phyloP scores from a whole-genome alignment of 164 flowering plant species.

The Umbellularia californica region DNA sequence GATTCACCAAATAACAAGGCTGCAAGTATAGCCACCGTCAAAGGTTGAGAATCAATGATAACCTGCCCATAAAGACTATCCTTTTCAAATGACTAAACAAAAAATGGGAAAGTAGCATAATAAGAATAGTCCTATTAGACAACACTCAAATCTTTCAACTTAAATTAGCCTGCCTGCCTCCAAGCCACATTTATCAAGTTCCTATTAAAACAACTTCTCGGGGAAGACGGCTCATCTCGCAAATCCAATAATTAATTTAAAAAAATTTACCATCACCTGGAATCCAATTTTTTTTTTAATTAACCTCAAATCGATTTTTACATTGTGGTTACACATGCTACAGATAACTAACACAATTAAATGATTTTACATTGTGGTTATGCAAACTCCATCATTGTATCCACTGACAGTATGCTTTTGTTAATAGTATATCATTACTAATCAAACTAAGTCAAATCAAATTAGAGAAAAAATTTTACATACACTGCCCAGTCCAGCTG shows the following conservation, averaged over 20 bases:
- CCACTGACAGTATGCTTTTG: no score
- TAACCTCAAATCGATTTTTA: no score
- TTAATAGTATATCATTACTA: background rate
- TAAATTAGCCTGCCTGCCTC: background rate
- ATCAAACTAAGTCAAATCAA: background rate
- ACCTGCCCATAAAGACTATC: slow-evolving; percentile 45
- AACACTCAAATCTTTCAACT: background rate
- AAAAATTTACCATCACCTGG: no score
- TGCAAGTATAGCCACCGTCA: slow-evolving; percentile 90
- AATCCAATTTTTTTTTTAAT: no score
- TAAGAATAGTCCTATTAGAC: background rate
- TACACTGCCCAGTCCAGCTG: slow-evolving; percentile 98
- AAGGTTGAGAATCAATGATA: slow-evolving; percentile 95
- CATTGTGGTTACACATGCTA: no score
- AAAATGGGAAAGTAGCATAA: background rate
- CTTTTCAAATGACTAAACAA: background rate
- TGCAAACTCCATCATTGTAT: no score
- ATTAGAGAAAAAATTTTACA: slow-evolving; percentile 10
- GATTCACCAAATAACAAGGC: slow-evolving; percentile 86
- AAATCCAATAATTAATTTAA: no score
- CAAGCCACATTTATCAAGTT: background rate
- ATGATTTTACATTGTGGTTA: no score
- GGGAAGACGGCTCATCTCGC: background rate
- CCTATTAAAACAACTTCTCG: background rate
- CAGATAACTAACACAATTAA: no score